These are phyloP conservation scores for Pochonia chlamydosporia DNA, from an alignment of 2,329 filamentous ascomycete species.

Conservation along the genomic window DNA sequence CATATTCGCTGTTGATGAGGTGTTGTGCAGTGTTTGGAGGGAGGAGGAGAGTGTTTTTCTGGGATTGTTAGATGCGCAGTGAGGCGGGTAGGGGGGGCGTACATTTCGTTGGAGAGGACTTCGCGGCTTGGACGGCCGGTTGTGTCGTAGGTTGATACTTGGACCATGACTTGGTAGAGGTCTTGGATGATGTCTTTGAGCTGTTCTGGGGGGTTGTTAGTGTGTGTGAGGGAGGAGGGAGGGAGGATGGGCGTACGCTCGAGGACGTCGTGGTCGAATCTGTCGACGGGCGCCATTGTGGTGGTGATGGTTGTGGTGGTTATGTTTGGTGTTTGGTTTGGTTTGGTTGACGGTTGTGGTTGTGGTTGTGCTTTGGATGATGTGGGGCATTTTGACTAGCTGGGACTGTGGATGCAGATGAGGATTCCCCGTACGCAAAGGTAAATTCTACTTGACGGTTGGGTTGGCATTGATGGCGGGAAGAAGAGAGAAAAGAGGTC, in stretches of 20 bases:
- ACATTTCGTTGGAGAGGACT: slow-evolving; percentile 51
- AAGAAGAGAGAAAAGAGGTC: no score
- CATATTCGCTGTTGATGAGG: slow-evolving; percentile 37
- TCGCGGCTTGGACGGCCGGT: slow-evolving; percentile 45
- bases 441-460: no score
- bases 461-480: no score
- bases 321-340: slow-evolving; percentile 8
- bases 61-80: not conserved
- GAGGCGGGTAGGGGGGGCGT: slow-evolving; percentile 10
- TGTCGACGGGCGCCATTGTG: slow-evolving; percentile 37
- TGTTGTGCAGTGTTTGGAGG: slow-evolving; percentile 33
- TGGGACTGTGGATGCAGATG: no score
- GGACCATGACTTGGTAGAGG: slow-evolving; percentile 58
- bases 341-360: no score
- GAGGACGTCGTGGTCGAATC: slow-evolving; percentile 29
- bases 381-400: no score
- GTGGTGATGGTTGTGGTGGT: not conserved
- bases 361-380: no score
- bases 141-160: slow-evolving; percentile 55
- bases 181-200: slow-evolving; percentile 59
- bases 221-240: no score
- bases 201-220: slow-evolving; percentile 35
- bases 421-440: no score
- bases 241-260: slow-evolving; percentile 28
- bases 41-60: slow-evolving; percentile 35